These are phyloP conservation scores for Candida fluviatilis DNA, from an alignment of 805 yeast genomes.

Conservation along the genomic window DNA sequence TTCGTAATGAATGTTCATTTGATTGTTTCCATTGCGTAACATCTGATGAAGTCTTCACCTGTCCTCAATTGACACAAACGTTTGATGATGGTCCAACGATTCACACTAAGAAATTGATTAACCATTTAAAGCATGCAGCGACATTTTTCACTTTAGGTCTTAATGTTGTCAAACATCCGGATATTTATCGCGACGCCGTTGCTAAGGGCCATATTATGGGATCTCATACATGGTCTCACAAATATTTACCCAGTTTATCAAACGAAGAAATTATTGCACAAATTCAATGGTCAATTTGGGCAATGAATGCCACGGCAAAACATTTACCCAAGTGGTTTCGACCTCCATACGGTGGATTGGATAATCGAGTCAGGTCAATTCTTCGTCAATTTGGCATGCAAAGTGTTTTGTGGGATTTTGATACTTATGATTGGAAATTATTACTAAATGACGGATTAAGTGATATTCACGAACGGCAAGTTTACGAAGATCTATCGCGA, in stretches of 20 bases:
- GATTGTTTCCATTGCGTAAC: conserved; percentile 80
- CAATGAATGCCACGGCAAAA: conserved; percentile 89
- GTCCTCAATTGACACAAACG: conserved; percentile 74
- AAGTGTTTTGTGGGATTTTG: conserved; percentile 87
- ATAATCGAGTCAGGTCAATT: conserved; percentile 77
- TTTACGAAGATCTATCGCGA: conserved; percentile 49
- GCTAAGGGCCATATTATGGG: conserved; percentile 74
- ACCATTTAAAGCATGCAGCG: conserved; percentile 42
- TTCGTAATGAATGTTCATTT: conserved; percentile 56
- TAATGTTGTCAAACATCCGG: conserved; percentile 74
- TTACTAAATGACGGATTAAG: conserved; percentile 25
- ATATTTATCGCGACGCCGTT: conserved; percentile 55
- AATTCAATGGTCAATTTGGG: conserved; percentile 94
- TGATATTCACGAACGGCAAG: conserved; percentile 44
- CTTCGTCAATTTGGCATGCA: conserved; percentile 82
- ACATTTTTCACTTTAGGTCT: conserved; percentile 87
- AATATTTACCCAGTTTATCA: conserved; percentile 68
- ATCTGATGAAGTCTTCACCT: conserved; percentile 71
- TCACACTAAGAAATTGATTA: conserved; percentile 58
- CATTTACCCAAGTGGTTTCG: conserved; percentile 91
- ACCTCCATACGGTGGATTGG: conserved; percentile 96
- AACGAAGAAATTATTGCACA: conserved; percentile 87
- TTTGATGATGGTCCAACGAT: conserved; percentile 95
- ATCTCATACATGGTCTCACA: conserved; percentile 92
- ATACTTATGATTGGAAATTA: conserved; percentile 87